Percentiles rank a stretch among this genome's conserved stretches.
Conservation (phyloP, 306 rosid species). For the Notholithocarpus densiflorus region DNA sequence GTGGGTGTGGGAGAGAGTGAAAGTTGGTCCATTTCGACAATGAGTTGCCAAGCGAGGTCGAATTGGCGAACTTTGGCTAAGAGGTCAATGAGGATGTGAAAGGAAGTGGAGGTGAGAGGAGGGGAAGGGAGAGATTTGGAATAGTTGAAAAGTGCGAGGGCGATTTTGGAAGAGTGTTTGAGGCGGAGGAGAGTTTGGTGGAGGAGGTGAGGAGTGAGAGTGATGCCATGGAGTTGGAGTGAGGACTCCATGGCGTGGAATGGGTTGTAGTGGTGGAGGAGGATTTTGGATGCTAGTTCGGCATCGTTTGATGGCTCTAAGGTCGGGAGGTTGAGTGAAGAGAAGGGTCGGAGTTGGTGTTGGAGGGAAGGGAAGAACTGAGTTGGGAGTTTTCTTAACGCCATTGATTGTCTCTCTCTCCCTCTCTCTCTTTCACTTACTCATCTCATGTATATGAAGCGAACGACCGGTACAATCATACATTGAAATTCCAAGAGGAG, state of each 20-base stretch:
- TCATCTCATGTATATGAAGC: no score
- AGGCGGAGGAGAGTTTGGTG: constrained; percentile 67
- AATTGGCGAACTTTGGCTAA: constrained; percentile 76
- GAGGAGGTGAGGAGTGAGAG: constrained; percentile 58
- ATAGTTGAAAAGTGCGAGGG: constrained; percentile 67
- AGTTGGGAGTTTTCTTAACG: neutral
- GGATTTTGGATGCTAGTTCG: constrained; percentile 49
- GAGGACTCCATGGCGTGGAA: constrained; percentile 73
- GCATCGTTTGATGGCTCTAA: constrained; percentile 50
- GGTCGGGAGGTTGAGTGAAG: constrained; percentile 20
- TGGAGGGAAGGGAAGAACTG: neutral
- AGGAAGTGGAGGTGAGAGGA: constrained; percentile 52
- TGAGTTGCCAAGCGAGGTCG: constrained; percentile 80
- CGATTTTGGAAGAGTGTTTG: constrained; percentile 65
- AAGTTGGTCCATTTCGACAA: constrained; percentile 58
- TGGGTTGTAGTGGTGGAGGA: constrained; percentile 81
- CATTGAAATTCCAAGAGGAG: no score
- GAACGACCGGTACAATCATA: no score
- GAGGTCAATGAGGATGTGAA: constrained; percentile 55
- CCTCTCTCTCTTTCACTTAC: no score
- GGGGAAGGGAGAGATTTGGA: constrained; percentile 59
- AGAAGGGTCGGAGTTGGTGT: neutral
- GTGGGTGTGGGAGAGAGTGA: constrained; percentile 34
- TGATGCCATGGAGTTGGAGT: constrained; percentile 73
- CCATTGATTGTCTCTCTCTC: neutral